Base-by-base conservation (phyloP, 2,329 filamentous ascomycete genomes). In the Fusarium brevicatenulatum region DNA sequence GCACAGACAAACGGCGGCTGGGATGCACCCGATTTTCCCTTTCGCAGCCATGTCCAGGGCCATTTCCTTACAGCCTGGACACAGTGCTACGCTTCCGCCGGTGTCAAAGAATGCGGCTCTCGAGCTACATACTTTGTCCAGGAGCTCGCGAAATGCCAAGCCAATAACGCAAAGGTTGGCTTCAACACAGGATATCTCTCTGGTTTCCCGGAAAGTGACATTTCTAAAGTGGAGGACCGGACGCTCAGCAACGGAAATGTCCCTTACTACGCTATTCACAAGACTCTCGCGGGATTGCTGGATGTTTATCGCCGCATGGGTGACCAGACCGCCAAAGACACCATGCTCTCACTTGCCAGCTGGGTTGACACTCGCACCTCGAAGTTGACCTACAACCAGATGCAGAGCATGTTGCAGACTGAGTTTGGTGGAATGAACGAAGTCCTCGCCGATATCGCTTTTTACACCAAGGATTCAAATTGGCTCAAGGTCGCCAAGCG, bases 401-500 rank as follows among this genome's bases (percentile, higher is more conserved):
- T 88, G 86, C 86, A 88, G 58, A 73, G 61, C 5, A 81, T 88
- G 76, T 71, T 88, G 69, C 74, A 80, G 9, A 87, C 85, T 2
- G 86, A 88, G 71, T 87, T 85, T 44, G 86, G 86, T 13, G 86
- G 86, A 37, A 88, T 88, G 85, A 86, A 86, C 71, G 86, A 87
- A 30, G 80, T 87, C 7, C 72, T 88, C 10, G 82, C 86, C 2
- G 82, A 86, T 43, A 77, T 88, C 16, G 86, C 85, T 71, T 83
- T 82, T 40, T 82, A 85, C 59, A 87, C 84, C 1, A 83, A 82
- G 5, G 82, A 88, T 60, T 73, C 80, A 37, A 79, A 79, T 11
- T 88, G 86, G 85, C 80, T 88, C 9, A 80, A 80, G 3, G 81
- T 80, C 2, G 86, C 86, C 3, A 80, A 84, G 57, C 82, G 86